Evolutionary conservation across 2,329 filamentous ascomycete genomes (phyloP).

Genomic region (Aureobasidium sp.): DNA sequence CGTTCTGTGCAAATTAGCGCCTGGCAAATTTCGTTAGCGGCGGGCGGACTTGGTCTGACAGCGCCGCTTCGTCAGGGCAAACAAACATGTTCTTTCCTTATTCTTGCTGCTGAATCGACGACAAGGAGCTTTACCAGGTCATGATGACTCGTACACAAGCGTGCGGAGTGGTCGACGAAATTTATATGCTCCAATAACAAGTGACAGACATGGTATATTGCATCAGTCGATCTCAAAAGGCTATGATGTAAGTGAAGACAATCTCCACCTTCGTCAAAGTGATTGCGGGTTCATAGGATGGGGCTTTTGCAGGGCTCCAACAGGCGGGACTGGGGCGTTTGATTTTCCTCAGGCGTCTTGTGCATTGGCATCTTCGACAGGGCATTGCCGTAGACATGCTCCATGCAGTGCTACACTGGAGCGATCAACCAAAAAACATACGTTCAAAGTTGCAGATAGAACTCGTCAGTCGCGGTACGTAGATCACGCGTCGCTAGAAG

Average conservation of each 20-base stretch:
- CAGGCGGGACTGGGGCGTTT: background rate
- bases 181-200: background rate
- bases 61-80: background rate
- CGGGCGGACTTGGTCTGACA: background rate
- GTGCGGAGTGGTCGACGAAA: too few species aligned
- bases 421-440: background rate
- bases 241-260: background rate
- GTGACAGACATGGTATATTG: background rate
- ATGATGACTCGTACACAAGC: background rate
- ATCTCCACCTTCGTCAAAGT: constrained; percentile 7
- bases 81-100: background rate
- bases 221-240: background rate
- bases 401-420: background rate
- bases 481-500: background rate
- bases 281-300: background rate
- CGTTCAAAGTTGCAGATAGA: background rate
- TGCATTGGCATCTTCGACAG: background rate
- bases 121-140: background rate
- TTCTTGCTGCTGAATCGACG: background rate
- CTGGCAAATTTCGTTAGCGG: constrained; percentile 10
- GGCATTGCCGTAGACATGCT: background rate
- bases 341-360: background rate
- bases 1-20: background rate
- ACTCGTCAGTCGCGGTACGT: background rate
- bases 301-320: background rate